Percentiles rank a stretch among this genome's conserved stretches.
phyloP scores from a whole-genome alignment of 169 alveolate species.

The Plasmodium malariae region DNA sequence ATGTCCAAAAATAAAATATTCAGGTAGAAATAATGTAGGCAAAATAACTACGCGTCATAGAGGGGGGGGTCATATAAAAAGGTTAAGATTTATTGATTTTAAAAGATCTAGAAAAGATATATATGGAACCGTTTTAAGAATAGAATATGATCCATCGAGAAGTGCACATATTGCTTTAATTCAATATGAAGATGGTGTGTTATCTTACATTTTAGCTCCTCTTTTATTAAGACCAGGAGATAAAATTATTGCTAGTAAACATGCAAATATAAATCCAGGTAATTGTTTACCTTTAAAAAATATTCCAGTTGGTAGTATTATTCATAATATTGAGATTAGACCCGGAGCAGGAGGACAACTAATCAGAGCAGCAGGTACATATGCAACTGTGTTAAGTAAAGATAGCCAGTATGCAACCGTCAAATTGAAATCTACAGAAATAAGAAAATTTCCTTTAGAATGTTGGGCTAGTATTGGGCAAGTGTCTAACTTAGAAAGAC shows the following conservation, averaged over 20 bases:
- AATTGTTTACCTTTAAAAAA: conserved; percentile 89
- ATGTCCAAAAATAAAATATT: conserved; percentile 83
- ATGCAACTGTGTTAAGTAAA: conserved; percentile 86
- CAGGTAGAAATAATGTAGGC: conserved; percentile 90
- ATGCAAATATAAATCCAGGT: conserved; percentile 91
- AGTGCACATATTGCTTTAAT: conserved; percentile 90
- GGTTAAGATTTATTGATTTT: conserved; percentile 91
- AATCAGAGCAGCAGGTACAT: conserved; percentile 91
- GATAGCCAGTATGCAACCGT: conserved; percentile 89
- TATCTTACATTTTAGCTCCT: conserved; percentile 91
- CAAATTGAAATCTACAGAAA: conserved; percentile 90
- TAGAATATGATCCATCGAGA: conserved; percentile 90
- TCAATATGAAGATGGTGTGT: conserved; percentile 93
- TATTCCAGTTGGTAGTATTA: conserved; percentile 89
- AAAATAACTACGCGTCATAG: conserved; percentile 85
- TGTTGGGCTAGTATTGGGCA: conserved; percentile 94
- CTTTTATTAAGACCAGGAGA: conserved; percentile 91
- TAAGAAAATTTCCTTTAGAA: conserved; percentile 89
- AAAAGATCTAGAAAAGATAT: conserved; percentile 91
- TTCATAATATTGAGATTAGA: conserved; percentile 90
- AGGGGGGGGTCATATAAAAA: conserved; percentile 92
- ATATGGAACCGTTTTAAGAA: conserved; percentile 89
- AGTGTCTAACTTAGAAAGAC: conserved; percentile 85
- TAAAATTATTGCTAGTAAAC: conserved; percentile 87
- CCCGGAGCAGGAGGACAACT: conserved; percentile 93